Evolutionary conservation across 352 stramenopile genomes (phyloP), one percentile per base, ranked within the genome.

Genomic region (Phytophthora melonis): DNA sequence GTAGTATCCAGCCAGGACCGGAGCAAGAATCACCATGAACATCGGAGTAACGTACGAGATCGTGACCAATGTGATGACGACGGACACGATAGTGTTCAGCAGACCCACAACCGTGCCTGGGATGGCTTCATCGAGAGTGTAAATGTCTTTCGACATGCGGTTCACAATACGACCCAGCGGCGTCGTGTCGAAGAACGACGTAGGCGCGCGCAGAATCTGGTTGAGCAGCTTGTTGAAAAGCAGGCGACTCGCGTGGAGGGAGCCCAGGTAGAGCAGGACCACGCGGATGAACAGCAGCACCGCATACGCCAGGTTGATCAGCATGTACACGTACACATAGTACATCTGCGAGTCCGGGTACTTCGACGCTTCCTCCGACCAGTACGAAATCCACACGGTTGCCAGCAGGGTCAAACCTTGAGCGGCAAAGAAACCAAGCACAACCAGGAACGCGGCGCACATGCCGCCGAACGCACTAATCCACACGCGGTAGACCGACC

Each of bases 361-460:
- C 32, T 87, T 75, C 25, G 79, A 53, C 1, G 84, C 76, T 39
- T 98, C 67, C 56, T 95, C 83, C 23, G 94, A 95, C 94, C 96
- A 99, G 68, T 97, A 95, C n/a, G 94, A 98, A 19, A 99, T 86
- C 95, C 95, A 99, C 43, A 93, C 49, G 9, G 87, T 94, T 55
- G 84, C 81, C 21, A 86, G n/a, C 18, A 94, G 55, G 25, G 72
- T 83, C 39, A 91, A 68, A 11, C 71, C 76, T 65, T 94, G 83
- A 3, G 83, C 83, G 7, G 70, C 61, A 16, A 87, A 72, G 73
- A 86, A 93, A 16, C 75, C 80, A 5, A 93, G 39, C 19, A 94
- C 62, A 14, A 93, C 83, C 14, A 87, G 41, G 27, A 87, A 68
- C 5, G 72, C 82, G 18, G 82, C 81, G 11, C 72, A 76, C 23